Evolutionary conservation across 1,139 yeast genomes (phyloP).

Genomic region (Wickerhamiella pararugosa): DNA sequence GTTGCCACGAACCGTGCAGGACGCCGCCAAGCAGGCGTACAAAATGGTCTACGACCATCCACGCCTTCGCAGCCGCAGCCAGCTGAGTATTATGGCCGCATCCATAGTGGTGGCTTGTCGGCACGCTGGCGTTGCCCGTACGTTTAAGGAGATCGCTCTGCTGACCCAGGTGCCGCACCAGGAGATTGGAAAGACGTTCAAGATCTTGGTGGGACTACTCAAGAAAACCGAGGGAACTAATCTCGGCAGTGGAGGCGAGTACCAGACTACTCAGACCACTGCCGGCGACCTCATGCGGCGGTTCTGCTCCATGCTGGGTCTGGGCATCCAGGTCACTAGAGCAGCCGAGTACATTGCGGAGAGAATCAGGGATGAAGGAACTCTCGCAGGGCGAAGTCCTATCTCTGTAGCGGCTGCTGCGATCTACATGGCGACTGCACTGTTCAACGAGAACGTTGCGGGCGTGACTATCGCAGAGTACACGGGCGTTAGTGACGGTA

Average conservation of each 20-base stretch:
- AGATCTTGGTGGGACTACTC: slow-evolving; percentile 63
- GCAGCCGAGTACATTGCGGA: slow-evolving; percentile 83
- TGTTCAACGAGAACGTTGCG: slow-evolving; percentile 49
- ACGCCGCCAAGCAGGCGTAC: slow-evolving; percentile 93
- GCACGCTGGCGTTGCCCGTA: slow-evolving; percentile 85
- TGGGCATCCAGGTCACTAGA: slow-evolving; percentile 69
- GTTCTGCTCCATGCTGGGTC: slow-evolving; percentile 88
- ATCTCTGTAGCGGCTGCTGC: slow-evolving; percentile 97
- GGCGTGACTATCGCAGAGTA: slow-evolving; percentile 80
- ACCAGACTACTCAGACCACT: slow-evolving; percentile 72
- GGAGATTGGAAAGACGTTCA: slow-evolving; percentile 68
- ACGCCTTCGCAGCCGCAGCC: slow-evolving; percentile 77
- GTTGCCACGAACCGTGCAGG: slow-evolving; percentile 87
- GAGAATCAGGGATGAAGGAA: slow-evolving; percentile 79
- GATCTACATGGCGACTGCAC: slow-evolving; percentile 77
- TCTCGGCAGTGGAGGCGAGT: slow-evolving; percentile 18
- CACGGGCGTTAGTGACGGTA: slow-evolving; percentile 97
- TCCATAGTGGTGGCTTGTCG: slow-evolving; percentile 91
- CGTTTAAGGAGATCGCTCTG: slow-evolving; percentile 93
- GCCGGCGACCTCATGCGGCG: slow-evolving; percentile 93
- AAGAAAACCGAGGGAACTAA: slow-evolving; percentile 20
- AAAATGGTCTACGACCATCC: slow-evolving; percentile 83
- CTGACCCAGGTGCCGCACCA: slow-evolving; percentile 86
- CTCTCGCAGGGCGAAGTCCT: slow-evolving; percentile 92
- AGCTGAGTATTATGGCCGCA: slow-evolving; percentile 93